phyloP scores from a whole-genome alignment of 352 stramenopile species.

The Pythium insidiosum region DNA sequence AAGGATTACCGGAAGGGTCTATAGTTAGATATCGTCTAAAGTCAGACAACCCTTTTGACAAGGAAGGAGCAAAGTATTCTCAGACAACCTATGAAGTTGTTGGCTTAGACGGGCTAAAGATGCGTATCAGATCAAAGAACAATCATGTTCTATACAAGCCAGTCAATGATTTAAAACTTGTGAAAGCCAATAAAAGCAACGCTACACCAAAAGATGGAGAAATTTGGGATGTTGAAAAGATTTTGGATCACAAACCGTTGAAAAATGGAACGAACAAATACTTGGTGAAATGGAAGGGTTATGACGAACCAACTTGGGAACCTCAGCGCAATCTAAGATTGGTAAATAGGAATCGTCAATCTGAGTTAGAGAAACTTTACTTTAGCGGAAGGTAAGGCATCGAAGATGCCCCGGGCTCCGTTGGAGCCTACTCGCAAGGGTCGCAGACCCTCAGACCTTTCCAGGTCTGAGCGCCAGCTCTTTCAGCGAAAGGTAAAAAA shows the following conservation, averaged over 20 bases:
- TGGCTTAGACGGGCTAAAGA: constrained; percentile 8
- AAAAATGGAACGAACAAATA: constrained; percentile 13
- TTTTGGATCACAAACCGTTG: constrained; percentile 4
- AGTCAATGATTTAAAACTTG: constrained; percentile 10
- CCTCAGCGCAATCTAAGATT: constrained; percentile 7
- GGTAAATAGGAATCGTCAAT: constrained; percentile 7
- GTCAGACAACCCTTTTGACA: background rate
- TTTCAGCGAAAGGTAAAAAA: no score
- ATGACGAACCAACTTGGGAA: constrained; percentile 5
- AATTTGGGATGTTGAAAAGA: constrained; percentile 8
- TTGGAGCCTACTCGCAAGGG: no score
- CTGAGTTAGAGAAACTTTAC: background rate
- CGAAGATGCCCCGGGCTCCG: no score
- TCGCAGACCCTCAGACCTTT: no score
- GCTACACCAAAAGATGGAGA: background rate
- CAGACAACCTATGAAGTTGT: constrained; percentile 10
- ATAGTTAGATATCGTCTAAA: background rate
- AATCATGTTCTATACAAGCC: constrained; percentile 11
- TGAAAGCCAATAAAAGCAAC: background rate
- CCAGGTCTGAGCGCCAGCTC: no score
- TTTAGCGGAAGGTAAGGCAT: no score
- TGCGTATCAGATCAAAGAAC: background rate
- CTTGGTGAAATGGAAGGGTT: constrained; percentile 4
- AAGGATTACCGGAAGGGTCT: background rate
- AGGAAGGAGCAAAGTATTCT: constrained; percentile 4